Conservation (phyloP, 768 basidiomycete genomes). For the Xanthoconium stramineum region DNA sequence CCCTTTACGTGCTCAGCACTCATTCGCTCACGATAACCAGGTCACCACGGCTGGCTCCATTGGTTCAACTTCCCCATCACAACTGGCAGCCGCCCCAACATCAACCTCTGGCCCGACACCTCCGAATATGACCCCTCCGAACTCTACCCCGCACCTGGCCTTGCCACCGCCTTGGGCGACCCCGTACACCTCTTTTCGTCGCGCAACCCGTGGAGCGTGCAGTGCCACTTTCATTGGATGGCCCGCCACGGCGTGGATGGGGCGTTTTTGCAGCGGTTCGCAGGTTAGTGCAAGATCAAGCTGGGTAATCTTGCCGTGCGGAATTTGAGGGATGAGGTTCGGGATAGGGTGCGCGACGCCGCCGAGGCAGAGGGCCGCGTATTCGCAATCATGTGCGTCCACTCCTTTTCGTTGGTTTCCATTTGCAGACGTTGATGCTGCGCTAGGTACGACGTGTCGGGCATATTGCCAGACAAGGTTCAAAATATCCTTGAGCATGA, state of each 20-base stretch:
- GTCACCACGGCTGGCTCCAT: constrained; percentile 85
- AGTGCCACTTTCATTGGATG: constrained; percentile 66
- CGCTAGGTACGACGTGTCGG: constrained; percentile 77
- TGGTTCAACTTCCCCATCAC: constrained; percentile 74
- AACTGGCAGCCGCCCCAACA: constrained; percentile 66
- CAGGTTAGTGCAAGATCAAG: constrained; percentile 58
- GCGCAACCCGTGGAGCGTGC: constrained; percentile 69
- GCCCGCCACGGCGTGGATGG: constrained; percentile 77
- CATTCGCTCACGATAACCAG: constrained; percentile 16
- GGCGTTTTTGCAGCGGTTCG: constrained; percentile 78
- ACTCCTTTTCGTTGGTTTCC: background rate
- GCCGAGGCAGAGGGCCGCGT: constrained; percentile 79
- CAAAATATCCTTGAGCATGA: constrained; percentile 64
- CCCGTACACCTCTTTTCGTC: constrained; percentile 77
- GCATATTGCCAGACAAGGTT: constrained; percentile 67
- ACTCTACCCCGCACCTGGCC: constrained; percentile 65
- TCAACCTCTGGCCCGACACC: constrained; percentile 78
- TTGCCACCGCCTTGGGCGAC: constrained; percentile 54
- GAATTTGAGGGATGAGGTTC: constrained; percentile 68
- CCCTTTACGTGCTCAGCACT: background rate
- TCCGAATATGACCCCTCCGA: constrained; percentile 69
- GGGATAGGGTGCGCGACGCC: constrained; percentile 67
- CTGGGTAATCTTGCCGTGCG: constrained; percentile 53
- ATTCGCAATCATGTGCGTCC: constrained; percentile 76
- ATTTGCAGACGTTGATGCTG: background rate